A percentile compares a stretch with the other conserved stretches of the same genome.
These are phyloP conservation scores for Sergeia podlipaevii DNA, from an alignment of 208 protist species.

Conservation along the genomic window DNA sequence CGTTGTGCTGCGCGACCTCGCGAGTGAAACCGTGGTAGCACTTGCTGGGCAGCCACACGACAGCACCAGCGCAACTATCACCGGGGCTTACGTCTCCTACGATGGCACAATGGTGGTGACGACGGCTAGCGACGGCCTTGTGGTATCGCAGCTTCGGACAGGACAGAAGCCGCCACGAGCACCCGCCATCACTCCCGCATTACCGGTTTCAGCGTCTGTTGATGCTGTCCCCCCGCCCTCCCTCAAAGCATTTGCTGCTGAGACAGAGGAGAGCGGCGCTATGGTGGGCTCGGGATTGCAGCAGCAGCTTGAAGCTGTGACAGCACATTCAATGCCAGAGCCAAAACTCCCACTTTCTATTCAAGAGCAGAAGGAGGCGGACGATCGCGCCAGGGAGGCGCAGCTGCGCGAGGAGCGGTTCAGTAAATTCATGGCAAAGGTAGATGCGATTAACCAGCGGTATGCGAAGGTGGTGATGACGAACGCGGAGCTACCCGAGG, in stretches of 20 bases:
- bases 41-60: slow-evolving; percentile 75
- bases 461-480: slow-evolving; percentile 61
- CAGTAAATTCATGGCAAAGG: slow-evolving; percentile 48
- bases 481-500: slow-evolving; percentile 61
- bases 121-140: slow-evolving; percentile 83
- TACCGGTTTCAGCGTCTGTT: not conserved
- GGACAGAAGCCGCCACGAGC: slow-evolving; percentile 17
- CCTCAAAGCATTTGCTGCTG: not conserved
- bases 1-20: slow-evolving; percentile 8
- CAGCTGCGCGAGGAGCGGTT: slow-evolving; percentile 76
- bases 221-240: not conserved
- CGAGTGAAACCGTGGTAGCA: slow-evolving; percentile 3
- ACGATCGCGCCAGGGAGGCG: slow-evolving; percentile 65
- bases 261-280: not conserved
- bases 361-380: slow-evolving; percentile 92
- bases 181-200: slow-evolving; percentile 8
- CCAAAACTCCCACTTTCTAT: slow-evolving; percentile 48
- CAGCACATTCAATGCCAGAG: too few species aligned
- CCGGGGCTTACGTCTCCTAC: slow-evolving; percentile 65
- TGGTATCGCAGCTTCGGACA: slow-evolving; percentile 75
- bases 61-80: slow-evolving; percentile 48
- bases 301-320: too few species aligned
- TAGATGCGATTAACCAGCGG: slow-evolving; percentile 52
- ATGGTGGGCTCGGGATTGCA: too few species aligned
- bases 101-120: slow-evolving; percentile 88